Conservation (phyloP, 441 rosid species). For the Mallotus japonicus region DNA sequence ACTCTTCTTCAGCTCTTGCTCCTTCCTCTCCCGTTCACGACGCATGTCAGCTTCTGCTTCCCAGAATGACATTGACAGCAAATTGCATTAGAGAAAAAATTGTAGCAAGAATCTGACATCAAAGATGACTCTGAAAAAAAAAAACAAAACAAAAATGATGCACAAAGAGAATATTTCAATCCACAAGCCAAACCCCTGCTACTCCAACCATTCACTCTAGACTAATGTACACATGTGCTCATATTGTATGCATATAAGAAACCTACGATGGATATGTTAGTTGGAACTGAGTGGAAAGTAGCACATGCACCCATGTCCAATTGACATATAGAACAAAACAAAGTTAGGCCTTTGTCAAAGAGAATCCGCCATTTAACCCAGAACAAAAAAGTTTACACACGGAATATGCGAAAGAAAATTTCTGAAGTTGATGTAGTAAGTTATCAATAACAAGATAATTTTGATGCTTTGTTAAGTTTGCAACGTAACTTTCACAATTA, state of each 20-base stretch:
- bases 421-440: too few species aligned
- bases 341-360: neutral
- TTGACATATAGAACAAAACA: neutral
- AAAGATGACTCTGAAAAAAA: neutral
- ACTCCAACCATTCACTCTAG: neutral
- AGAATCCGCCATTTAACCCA: neutral
- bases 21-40: conserved; percentile 84
- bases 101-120: neutral
- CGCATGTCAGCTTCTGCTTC: conserved; percentile 76
- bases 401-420: too few species aligned
- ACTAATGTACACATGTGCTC: neutral
- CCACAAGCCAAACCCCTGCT: neutral
- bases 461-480: too few species aligned
- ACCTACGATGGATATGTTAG: too few species aligned
- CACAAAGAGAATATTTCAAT: neutral
- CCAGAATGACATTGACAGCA: neutral
- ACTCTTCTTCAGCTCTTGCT: conserved; percentile 79
- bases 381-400: neutral
- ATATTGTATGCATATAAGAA: neutral
- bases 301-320: too few species aligned
- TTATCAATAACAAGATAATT: too few species aligned
- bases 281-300: too few species aligned
- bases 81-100: neutral
- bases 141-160: neutral
- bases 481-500: too few species aligned